Evolutionary conservation across 805 yeast genomes (phyloP).

Genomic region (Wickerhamomyces kurtzmanii): DNA sequence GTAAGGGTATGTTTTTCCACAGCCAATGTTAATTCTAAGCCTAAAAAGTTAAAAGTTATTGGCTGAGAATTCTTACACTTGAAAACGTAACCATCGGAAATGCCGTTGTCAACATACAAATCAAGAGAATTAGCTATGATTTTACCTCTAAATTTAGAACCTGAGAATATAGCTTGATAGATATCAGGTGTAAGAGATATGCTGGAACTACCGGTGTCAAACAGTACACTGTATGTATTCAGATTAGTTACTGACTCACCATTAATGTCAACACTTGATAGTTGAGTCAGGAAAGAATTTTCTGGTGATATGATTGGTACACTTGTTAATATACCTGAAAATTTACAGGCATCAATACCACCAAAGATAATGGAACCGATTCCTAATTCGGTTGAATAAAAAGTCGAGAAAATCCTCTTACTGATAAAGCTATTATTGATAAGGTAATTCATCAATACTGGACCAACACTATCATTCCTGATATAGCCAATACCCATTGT

Average conservation of each 20-base stretch:
- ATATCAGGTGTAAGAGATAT: too few species aligned
- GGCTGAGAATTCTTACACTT: constrained; percentile 11
- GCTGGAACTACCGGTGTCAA: too few species aligned
- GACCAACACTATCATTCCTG: not conserved
- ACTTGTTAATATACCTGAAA: constrained; percentile 6
- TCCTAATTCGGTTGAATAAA: constrained; percentile 1
- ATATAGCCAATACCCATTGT: constrained; percentile 7
- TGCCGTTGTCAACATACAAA: too few species aligned
- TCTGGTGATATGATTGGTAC: constrained; percentile 5
- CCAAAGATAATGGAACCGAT: constrained; percentile 12
- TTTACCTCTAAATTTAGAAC: too few species aligned
- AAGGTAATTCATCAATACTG: constrained; percentile 1
- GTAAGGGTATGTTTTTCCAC: constrained; percentile 6
- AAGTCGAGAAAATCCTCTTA: constrained; percentile 7
- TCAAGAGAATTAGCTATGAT: too few species aligned
- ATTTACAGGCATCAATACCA: constrained; percentile 11
- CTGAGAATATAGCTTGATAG: too few species aligned
- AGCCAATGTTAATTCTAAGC: constrained; percentile 5
- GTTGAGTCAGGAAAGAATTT: too few species aligned
- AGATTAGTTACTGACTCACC: too few species aligned
- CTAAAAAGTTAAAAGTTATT: constrained; percentile 8
- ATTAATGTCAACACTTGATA: too few species aligned
- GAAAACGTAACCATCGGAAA: constrained; percentile 23
- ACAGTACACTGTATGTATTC: too few species aligned
- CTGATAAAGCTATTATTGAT: constrained; percentile 1